phyloP scores from a whole-genome alignment of 495 filamentous ascomycete genomes.

The Penicillium diatomitis region DNA sequence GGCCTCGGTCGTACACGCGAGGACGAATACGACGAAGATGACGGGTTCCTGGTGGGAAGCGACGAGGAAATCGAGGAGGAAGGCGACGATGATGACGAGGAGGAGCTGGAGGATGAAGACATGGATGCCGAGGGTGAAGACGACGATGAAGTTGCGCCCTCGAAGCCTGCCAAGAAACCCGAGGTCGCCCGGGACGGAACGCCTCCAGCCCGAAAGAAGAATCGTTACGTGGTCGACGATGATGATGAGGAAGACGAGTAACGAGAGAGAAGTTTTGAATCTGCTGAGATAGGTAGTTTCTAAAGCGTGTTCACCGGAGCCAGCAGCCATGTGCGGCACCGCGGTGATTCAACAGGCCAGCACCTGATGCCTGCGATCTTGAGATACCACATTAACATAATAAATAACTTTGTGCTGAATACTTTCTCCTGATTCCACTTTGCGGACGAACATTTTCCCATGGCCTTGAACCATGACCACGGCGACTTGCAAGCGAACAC shows the following conservation, averaged over 20 bases:
- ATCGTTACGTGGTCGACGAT: conserved; percentile 38
- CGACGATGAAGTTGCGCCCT: conserved; percentile 23
- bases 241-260: conserved; percentile 35
- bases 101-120: conserved; percentile 49
- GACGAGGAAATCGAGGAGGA: conserved; percentile 58
- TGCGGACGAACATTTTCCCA: too few relatives aligned
- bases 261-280: not conserved
- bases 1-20: conserved; percentile 48
- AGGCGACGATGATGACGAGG: conserved; percentile 53
- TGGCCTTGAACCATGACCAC: too few relatives aligned
- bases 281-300: too few relatives aligned
- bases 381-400: too few relatives aligned
- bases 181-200: conserved; percentile 20
- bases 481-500: too few relatives aligned
- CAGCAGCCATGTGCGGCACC: too few relatives aligned
- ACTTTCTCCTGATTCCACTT: too few relatives aligned
- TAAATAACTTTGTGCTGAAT: too few relatives aligned
- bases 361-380: too few relatives aligned
- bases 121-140: conserved; percentile 52
- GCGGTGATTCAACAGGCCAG: too few relatives aligned
- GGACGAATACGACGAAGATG: conserved; percentile 79
- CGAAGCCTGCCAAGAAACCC: conserved; percentile 17
- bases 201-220: conserved; percentile 36
- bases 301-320: too few relatives aligned
- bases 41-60: conserved; percentile 68